Conservation (phyloP, 768 basidiomycete species). For the Paxillus involutus region DNA sequence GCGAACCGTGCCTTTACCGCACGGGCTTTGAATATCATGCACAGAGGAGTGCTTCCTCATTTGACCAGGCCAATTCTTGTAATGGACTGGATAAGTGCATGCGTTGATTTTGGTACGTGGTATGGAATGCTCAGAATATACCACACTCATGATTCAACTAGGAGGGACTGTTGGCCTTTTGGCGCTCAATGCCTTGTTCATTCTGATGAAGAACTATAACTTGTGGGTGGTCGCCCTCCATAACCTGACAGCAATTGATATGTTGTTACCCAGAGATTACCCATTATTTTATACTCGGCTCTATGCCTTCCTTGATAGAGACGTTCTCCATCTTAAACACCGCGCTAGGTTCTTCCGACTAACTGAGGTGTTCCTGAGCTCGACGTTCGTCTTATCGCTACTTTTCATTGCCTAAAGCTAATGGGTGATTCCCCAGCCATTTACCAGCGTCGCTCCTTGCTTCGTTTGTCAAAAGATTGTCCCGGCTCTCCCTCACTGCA, state of each 20-base stretch:
- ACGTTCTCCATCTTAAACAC: constrained; percentile 89
- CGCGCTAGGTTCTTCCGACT: constrained; percentile 94
- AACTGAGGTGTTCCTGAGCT: constrained; percentile 86
- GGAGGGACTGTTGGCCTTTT: constrained; percentile 86
- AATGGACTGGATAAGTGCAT: constrained; percentile 91
- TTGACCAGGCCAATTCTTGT: constrained; percentile 72
- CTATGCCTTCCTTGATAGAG: constrained; percentile 84
- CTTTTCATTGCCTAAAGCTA: background rate
- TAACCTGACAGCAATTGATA: background rate
- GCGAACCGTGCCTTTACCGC: constrained; percentile 42
- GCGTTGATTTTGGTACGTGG: constrained; percentile 73
- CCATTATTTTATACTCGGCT: constrained; percentile 93
- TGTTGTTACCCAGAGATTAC: constrained; percentile 67
- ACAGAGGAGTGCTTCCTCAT: constrained; percentile 81
- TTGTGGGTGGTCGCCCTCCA: constrained; percentile 54
- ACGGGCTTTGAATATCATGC: constrained; percentile 74
- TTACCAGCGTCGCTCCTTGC: constrained; percentile 90
- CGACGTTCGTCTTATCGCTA: constrained; percentile 64
- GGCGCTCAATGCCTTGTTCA: constrained; percentile 88
- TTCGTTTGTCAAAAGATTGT: constrained; percentile 90
- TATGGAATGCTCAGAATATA: background rate
- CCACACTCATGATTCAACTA: constrained; percentile 24
- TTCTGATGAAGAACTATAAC: constrained; percentile 90
- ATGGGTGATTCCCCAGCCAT: constrained; percentile 51
- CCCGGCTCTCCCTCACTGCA: constrained; percentile 78